Percentiles rank a stretch among this genome's conserved stretches.
phyloP scores from a whole-genome alignment of 1,284 basidiomycete genomes.

The Tausonia pullulans region DNA sequence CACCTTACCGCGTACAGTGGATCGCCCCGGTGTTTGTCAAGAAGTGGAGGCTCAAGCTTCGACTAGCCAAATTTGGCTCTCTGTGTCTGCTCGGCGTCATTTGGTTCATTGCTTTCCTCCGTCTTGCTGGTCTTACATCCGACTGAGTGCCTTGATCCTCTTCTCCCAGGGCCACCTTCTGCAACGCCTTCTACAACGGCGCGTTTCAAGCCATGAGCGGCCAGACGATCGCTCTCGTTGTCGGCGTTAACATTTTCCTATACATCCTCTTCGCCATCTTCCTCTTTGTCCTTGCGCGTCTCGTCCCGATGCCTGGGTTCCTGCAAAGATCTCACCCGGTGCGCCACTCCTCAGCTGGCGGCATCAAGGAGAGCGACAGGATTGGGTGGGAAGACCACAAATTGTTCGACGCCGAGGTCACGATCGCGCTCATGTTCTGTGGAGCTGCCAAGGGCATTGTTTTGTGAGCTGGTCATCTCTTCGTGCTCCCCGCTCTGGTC shows the following conservation, averaged over 20 bases:
- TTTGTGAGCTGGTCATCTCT: not conserved
- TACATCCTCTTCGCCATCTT: conserved; percentile 24
- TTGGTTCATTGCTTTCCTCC: conserved; percentile 20
- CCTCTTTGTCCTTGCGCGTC: conserved; percentile 24
- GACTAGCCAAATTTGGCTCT: conserved; percentile 25
- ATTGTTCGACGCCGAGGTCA: conserved; percentile 9
- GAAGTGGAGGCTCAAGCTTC: conserved; percentile 19
- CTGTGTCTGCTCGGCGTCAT: conserved; percentile 28
- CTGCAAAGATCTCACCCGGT: not conserved
- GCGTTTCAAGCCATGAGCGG: conserved; percentile 25
- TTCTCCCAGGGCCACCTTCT: conserved; percentile 24
- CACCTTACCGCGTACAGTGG: not conserved
- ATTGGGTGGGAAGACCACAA: conserved; percentile 11
- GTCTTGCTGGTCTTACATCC: not conserved
- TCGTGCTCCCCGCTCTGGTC: not conserved
- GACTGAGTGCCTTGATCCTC: not conserved
- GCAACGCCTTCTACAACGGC: conserved; percentile 27
- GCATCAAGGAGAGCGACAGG: not conserved
- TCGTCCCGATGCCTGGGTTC: conserved; percentile 11
- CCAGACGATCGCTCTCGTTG: conserved; percentile 26
- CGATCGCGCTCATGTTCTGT: conserved; percentile 15
- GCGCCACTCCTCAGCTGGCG: not conserved
- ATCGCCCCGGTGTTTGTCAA: conserved; percentile 19
- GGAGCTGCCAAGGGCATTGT: conserved; percentile 10
- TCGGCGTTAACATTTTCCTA: conserved; percentile 22